Evolutionary conservation across 2,329 filamentous ascomycete genomes (phyloP).

Genomic region (Karstenula rhodostoma): DNA sequence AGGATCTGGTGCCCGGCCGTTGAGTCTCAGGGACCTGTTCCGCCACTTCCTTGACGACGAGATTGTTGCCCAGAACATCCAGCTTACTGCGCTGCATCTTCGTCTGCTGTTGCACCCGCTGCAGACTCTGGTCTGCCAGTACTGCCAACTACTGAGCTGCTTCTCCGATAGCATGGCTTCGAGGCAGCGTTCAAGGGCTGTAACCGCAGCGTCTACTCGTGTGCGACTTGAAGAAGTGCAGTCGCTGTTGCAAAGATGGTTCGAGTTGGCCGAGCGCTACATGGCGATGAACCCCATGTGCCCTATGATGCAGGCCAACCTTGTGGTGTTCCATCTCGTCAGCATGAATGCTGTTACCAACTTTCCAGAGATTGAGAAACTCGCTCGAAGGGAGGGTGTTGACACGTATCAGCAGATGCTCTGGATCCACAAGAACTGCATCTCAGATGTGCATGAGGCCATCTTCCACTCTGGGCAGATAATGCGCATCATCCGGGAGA

Average conservation of each 20-base stretch:
- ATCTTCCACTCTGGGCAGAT: slow-evolving; percentile 75
- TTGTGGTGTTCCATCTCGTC: slow-evolving; percentile 75
- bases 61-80: slow-evolving; percentile 59
- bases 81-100: slow-evolving; percentile 65
- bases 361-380: slow-evolving; percentile 71
- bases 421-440: slow-evolving; percentile 68
- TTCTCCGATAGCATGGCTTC: slow-evolving; percentile 65
- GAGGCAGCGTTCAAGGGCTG: slow-evolving; percentile 57
- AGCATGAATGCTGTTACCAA: slow-evolving; percentile 73
- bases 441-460: slow-evolving; percentile 69
- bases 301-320: slow-evolving; percentile 68
- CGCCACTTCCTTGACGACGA: slow-evolving; percentile 73
- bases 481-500: slow-evolving; percentile 66
- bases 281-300: slow-evolving; percentile 65
- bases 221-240: slow-evolving; percentile 71
- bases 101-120: slow-evolving; percentile 74
- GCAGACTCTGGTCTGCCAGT: slow-evolving; percentile 70
- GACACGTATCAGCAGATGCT: slow-evolving; percentile 64
- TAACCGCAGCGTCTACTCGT: slow-evolving; percentile 68
- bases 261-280: slow-evolving; percentile 67
- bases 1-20: slow-evolving; percentile 60
- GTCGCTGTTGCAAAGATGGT: slow-evolving; percentile 70
- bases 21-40: slow-evolving; percentile 71
- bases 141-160: slow-evolving; percentile 71
- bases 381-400: slow-evolving; percentile 68